Evolutionary conservation across 768 basidiomycete species (phyloP).

Genomic region (Auricularia sp.): DNA sequence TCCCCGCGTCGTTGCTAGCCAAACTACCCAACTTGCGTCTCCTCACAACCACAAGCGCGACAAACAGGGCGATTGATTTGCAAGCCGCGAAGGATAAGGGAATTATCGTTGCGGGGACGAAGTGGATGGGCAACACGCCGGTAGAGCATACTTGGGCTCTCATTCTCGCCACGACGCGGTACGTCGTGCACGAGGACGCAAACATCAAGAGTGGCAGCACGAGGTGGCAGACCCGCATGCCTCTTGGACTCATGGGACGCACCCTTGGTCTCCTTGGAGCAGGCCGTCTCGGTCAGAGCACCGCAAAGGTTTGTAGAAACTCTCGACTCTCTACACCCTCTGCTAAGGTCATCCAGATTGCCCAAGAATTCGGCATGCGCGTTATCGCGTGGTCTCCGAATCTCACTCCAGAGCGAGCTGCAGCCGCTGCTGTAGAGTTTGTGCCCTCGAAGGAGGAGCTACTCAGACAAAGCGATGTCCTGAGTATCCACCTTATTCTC

Average conservation of each 20-base stretch:
- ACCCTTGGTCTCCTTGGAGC: constrained; percentile 54
- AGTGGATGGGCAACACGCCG: constrained; percentile 35
- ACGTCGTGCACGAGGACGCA: constrained; percentile 39
- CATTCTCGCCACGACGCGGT: constrained; percentile 40
- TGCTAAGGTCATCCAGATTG: constrained; percentile 30
- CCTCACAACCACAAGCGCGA: constrained; percentile 46
- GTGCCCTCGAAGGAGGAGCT: constrained; percentile 42
- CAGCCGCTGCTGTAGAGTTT: constrained; percentile 39
- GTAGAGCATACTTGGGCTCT: constrained; percentile 59
- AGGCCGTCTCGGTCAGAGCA: constrained; percentile 43
- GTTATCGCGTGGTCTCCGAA: constrained; percentile 58
- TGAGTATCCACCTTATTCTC: constrained; percentile 52
- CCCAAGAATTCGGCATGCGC: constrained; percentile 47
- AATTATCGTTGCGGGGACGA: constrained; percentile 44
- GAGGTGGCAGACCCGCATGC: constrained; percentile 45
- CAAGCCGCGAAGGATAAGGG: constrained; percentile 35
- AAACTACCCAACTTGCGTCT: constrained; percentile 49
- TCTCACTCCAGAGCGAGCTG: constrained; percentile 47
- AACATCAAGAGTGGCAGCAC: constrained; percentile 34
- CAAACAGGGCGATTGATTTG: constrained; percentile 41
- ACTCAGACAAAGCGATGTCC: constrained; percentile 42
- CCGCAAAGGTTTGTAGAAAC: constrained; percentile 31
- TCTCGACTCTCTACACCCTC: constrained; percentile 1
- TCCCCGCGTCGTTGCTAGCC: constrained; percentile 38
- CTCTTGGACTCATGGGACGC: constrained; percentile 41